Evolutionary conservation across 2,329 filamentous ascomycete genomes (phyloP).

Genomic region (Colletotrichum sublineola): DNA sequence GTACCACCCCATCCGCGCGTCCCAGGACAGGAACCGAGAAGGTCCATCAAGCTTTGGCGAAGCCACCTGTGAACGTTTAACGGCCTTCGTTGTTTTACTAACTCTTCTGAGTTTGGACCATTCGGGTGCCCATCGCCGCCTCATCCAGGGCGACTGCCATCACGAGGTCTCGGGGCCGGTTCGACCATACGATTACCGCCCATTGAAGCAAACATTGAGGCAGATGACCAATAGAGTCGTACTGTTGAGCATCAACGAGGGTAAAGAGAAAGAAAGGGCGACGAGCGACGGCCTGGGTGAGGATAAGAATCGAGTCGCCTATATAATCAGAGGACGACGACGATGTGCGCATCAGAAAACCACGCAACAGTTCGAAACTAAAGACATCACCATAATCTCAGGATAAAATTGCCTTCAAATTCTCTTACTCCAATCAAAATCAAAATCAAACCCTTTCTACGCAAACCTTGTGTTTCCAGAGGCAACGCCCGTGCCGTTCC

Average conservation of each 20-base stretch:
- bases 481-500: not conserved
- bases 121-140: not conserved
- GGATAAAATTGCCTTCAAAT: not conserved
- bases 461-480: not conserved
- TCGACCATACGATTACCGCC: not conserved
- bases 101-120: not conserved
- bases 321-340: not conserved
- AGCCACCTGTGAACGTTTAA: not conserved
- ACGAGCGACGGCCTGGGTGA: not conserved
- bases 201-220: not conserved
- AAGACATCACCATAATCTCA: not conserved
- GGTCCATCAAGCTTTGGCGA: not conserved
- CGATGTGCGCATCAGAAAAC: no score
- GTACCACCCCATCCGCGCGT: slow-evolving; percentile 31
- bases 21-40: slow-evolving; percentile 1
- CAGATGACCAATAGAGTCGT: not conserved
- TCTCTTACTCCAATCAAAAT: not conserved
- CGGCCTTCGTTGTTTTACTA: no score
- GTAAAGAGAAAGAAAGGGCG: not conserved
- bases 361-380: not conserved
- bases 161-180: not conserved
- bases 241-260: not conserved
- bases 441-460: not conserved
- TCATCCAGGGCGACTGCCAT: not conserved
- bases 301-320: not conserved